Evolutionary conservation across 2,329 filamentous ascomycete genomes (phyloP).

Genomic region (Pestalotiopsis sp.): DNA sequence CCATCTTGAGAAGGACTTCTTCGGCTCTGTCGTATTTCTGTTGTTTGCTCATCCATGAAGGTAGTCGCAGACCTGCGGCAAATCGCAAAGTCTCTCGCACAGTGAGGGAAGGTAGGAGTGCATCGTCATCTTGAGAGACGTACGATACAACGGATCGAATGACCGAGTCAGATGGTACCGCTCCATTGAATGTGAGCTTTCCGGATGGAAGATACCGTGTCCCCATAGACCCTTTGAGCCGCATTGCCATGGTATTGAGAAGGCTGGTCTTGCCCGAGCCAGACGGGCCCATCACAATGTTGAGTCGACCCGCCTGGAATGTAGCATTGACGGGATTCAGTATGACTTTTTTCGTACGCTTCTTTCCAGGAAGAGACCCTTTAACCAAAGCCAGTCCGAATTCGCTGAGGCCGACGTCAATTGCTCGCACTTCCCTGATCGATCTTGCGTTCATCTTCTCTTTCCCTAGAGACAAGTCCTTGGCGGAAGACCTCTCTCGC

Average conservation of each 20-base stretch:
- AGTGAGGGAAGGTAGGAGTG: slow-evolving; percentile 72
- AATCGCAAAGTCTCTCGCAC: slow-evolving; percentile 75
- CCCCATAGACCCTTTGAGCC: slow-evolving; percentile 62
- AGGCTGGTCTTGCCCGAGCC: slow-evolving; percentile 78
- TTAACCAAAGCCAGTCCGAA: slow-evolving; percentile 70
- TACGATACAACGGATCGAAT: slow-evolving; percentile 75
- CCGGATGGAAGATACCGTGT: slow-evolving; percentile 67
- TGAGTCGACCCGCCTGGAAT: slow-evolving; percentile 70
- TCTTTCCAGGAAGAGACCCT: slow-evolving; percentile 53
- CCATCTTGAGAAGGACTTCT: slow-evolving; percentile 73
- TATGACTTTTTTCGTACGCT: slow-evolving; percentile 58
- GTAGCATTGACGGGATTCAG: slow-evolving; percentile 67
- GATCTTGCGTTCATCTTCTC: slow-evolving; percentile 65
- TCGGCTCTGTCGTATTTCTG: slow-evolving; percentile 72
- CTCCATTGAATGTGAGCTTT: slow-evolving; percentile 70
- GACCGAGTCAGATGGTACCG: slow-evolving; percentile 68
- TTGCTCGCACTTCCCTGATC: slow-evolving; percentile 55
- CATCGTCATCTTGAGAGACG: slow-evolving; percentile 79
- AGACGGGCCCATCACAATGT: slow-evolving; percentile 80
- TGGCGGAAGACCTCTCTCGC: slow-evolving; percentile 59
- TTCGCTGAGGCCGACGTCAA: slow-evolving; percentile 66
- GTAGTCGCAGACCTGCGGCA: slow-evolving; percentile 71
- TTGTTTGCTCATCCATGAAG: slow-evolving; percentile 68
- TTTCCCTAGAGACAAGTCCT: slow-evolving; percentile 69
- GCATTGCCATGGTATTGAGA: slow-evolving; percentile 71